Evolutionary conservation across 768 basidiomycete genomes (phyloP), one percentile per base, ranked within the genome.

Genomic region (Boletus pseudo-olivaceus): DNA sequence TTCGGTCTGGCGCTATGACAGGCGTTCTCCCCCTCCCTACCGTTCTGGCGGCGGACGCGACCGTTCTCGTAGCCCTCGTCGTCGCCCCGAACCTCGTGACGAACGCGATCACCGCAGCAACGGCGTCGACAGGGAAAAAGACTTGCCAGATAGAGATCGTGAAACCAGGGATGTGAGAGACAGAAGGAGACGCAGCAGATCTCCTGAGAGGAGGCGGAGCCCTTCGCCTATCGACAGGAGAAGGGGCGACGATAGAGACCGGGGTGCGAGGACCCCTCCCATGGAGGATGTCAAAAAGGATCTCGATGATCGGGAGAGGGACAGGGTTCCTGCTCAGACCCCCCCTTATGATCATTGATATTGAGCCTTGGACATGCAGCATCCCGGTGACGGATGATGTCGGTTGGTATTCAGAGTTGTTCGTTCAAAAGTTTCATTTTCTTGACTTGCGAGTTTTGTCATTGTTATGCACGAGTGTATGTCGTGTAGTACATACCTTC

Each of bases 1-100:
- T 39, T 79, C 86, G n/a, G 82, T 85, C 38, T 91, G 89, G 89
- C 85, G 89, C 56, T 84, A 82, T 59, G 84, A 87, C 43, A 75
- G 85, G 61, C 77, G 81, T 54, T 73, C 77, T 41, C 74, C 82
- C 29, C 72, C 79, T 64, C 61, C 76, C 57, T 51, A 67, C 33
- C 73, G 73, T 64, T 69, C 60, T 58, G 62, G 49, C 48, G 61
- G 74, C 38, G 73, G 76, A 47, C 74, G 76, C 50, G 76, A 78
- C 19, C 76, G 81, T 59, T 81, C 79, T 57, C 80, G 82, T 45
- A 80, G 79, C 64, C 82, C 81, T 43, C 78, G 80, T 59, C 76
- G 80, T 48, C 62, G 72, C 44, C 70, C 68, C 19, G 74, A 75
- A 9, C 60, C 68, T 40, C 71, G 73, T 35, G 70, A 73, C 40